phyloP scores from a whole-genome alignment of 225 moss, liverwort and hornwort genomes.

The Climacium dendroides region DNA sequence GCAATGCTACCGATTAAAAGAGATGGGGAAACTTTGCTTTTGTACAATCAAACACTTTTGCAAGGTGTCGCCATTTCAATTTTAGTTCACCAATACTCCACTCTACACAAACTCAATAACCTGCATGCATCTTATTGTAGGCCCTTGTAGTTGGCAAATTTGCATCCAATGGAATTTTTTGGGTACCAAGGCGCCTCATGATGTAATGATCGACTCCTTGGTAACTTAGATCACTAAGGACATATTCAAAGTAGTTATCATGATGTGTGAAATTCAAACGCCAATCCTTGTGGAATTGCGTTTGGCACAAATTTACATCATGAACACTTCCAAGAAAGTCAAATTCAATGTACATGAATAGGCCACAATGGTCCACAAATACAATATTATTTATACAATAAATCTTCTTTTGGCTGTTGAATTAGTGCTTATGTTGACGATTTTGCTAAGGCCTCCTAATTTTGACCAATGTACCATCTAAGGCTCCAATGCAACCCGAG shows the following conservation, averaged over 20 bases:
- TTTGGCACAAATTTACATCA: not conserved
- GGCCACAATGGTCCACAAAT: not conserved
- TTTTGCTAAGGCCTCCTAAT: not conserved
- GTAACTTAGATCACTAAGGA: not conserved
- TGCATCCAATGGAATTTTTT: not conserved
- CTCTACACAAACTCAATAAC: fast-evolving
- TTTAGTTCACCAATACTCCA: not conserved
- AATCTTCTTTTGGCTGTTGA: not conserved
- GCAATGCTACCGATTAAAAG: not conserved
- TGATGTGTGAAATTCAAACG: not conserved
- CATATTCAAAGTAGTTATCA: not conserved
- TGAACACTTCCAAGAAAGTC: not conserved
- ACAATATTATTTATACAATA: not conserved
- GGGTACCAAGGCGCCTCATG: not conserved
- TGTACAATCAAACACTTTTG: not conserved
- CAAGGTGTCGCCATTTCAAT: not conserved
- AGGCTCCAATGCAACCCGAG: not conserved
- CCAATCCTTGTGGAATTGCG: not conserved
- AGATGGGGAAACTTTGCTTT: not conserved
- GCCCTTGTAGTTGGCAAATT: not conserved
- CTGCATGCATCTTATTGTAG: not conserved
- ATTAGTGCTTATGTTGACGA: not conserved
- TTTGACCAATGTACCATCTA: not conserved
- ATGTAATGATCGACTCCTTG: not conserved
- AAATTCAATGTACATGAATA: not conserved